phyloP scores from a whole-genome alignment of 2,329 filamentous ascomycete genomes.

The Xylaria sp. region DNA sequence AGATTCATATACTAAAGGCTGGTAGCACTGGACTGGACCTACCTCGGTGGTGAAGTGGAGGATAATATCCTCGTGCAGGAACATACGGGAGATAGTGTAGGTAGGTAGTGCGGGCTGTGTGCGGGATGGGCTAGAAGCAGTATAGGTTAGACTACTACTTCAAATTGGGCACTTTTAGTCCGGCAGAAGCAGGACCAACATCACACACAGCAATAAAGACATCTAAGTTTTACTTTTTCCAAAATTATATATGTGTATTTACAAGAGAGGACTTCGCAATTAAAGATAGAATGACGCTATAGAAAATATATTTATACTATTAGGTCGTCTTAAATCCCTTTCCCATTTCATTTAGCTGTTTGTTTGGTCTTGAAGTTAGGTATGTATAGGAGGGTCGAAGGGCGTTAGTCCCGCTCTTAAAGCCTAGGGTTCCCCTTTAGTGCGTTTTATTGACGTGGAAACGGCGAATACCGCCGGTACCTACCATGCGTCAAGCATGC shows the following conservation, averaged over 20 bases:
- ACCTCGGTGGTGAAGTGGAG: conserved; percentile 28
- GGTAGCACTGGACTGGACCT: conserved; percentile 2
- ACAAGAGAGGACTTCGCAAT: too few relatives aligned
- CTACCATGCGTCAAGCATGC: conserved; percentile 3
- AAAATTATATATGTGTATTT: too few relatives aligned
- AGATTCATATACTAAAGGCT: neutral
- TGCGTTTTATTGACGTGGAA: conserved; percentile 11
- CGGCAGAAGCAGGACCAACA: too few relatives aligned
- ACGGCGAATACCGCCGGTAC: conserved; percentile 9
- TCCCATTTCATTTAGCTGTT: too few relatives aligned
- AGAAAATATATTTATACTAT: too few relatives aligned
- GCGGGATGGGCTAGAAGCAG: conserved; percentile 1
- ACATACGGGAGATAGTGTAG: conserved; percentile 14
- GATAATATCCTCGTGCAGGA: conserved; percentile 14
- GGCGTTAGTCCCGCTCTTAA: neutral
- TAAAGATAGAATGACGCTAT: too few relatives aligned
- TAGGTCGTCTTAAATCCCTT: too few relatives aligned
- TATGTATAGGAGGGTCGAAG: neutral
- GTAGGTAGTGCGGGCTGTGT: too few relatives aligned
- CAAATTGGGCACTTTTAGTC: neutral
- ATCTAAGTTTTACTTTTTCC: neutral
- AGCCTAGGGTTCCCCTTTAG: conserved; percentile 8
- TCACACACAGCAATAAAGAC: neutral
- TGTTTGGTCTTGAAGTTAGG: neutral
- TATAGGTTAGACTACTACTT: neutral